phyloP scores from a whole-genome alignment of 148 eudicot species.

The Spergularia marina region DNA sequence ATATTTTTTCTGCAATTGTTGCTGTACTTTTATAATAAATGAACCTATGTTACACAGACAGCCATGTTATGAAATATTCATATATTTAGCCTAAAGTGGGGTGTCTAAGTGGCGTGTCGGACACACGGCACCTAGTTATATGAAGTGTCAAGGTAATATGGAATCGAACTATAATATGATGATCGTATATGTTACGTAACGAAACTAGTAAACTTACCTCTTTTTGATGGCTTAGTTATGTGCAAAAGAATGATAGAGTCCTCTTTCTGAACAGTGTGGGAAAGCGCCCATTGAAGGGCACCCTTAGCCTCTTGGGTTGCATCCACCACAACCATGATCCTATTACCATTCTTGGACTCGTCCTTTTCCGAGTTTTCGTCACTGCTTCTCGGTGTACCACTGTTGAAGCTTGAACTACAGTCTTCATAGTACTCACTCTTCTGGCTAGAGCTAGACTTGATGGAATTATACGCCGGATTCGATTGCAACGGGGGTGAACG shows the following conservation, averaged over 20 bases:
- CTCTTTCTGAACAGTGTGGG: slow-evolving; percentile 60
- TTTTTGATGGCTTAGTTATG: slow-evolving; percentile 38
- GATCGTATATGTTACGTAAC: too few species aligned
- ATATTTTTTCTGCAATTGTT: neutral
- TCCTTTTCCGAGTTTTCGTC: slow-evolving; percentile 17
- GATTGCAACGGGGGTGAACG: slow-evolving; percentile 45
- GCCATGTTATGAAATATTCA: too few species aligned
- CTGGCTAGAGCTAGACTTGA: slow-evolving; percentile 25
- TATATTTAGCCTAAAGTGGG: too few species aligned
- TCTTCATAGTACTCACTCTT: slow-evolving; percentile 35
- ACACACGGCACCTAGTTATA: too few species aligned
- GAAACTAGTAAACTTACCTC: slow-evolving; percentile 27
- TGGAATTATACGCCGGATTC: slow-evolving; percentile 47
- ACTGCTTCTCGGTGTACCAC: slow-evolving; percentile 18
- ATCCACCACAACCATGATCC: slow-evolving; percentile 73
- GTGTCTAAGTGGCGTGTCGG: too few species aligned
- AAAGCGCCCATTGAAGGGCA: slow-evolving; percentile 71
- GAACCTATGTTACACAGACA: neutral
- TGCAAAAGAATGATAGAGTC: slow-evolving; percentile 61
- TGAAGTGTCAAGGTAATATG: too few species aligned
- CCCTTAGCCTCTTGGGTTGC: slow-evolving; percentile 48
- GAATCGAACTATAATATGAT: too few species aligned
- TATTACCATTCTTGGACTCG: slow-evolving; percentile 45
- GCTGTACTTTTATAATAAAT: neutral
- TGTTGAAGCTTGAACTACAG: slow-evolving; percentile 33